Evolutionary conservation across 306 rosid species (phyloP).

Genomic region (Trifolium dubium): DNA sequence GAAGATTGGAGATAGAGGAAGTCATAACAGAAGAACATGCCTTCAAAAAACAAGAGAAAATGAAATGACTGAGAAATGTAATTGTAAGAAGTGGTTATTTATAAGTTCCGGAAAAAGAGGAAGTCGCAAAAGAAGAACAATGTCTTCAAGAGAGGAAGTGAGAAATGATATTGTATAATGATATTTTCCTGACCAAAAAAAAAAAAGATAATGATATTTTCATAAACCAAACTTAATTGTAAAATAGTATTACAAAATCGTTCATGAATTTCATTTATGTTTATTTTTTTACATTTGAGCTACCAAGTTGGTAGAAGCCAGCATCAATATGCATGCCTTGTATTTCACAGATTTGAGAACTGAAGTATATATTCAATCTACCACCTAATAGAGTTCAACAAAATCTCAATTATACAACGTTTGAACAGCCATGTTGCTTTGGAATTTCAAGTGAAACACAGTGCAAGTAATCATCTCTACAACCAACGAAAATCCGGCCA

Average conservation of each 20-base stretch:
- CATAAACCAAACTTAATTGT: too few relatives aligned
- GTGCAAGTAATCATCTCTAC: conserved; percentile 80
- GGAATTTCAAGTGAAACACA: conserved; percentile 60
- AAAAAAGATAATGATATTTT: too few relatives aligned
- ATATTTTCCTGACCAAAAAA: too few relatives aligned
- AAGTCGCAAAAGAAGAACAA: too few relatives aligned
- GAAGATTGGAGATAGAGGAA: too few relatives aligned
- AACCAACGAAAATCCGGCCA: conserved; percentile 80
- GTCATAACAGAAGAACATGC: too few relatives aligned
- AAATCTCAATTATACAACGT: conserved; percentile 21
- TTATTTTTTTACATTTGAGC: background rate
- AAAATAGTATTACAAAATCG: background rate
- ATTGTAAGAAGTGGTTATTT: too few relatives aligned
- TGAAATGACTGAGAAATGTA: too few relatives aligned
- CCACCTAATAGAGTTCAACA: conserved; percentile 5
- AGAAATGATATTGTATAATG: too few relatives aligned
- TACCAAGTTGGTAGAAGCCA: background rate
- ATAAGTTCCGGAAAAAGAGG: too few relatives aligned
- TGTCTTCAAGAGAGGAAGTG: too few relatives aligned
- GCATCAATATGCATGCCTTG: background rate
- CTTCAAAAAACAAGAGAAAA: too few relatives aligned
- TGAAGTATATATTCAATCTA: background rate
- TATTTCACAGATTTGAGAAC: background rate
- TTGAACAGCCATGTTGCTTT: conserved; percentile 27
- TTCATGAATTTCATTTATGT: background rate